Evolutionary conservation across 169 alveolate genomes (phyloP), one percentile per base, ranked within the genome.

Genomic region (Fabrea salina): DNA sequence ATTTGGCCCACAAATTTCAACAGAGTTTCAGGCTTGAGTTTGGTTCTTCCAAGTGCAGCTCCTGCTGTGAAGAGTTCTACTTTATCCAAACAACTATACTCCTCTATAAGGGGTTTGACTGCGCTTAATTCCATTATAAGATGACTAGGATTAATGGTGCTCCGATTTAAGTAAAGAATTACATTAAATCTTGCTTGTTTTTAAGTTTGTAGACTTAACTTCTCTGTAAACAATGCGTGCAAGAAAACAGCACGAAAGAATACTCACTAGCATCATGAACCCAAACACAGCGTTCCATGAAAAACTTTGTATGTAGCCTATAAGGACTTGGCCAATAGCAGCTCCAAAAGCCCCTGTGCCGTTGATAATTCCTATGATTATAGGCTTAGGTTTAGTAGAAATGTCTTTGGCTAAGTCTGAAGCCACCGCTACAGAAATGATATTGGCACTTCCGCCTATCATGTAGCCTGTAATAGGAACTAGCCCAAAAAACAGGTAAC

Each of bases 391-490:
- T 37, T 6, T 66, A 8, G 30, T 51, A 8, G 41, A 41, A 66
- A 33, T 57, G 13, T 11, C 41, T 16, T 57, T 41, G 11, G 74
- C 41, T 8, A 33, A 27, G 22, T 66, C 76, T 3, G 76, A 30
- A 13, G 74, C 32, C 7, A 66, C 49, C 2, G 76, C 76, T 3
- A 49, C 32, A 33, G 76, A 66, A 2, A 66, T 57, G 8, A 66
- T 16, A 30, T 66, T 66, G 6, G 76, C 76, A 8, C 25, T 39
- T 11, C 76, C 76, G 13, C 76, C 49, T 51, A 66, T 32, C 39
- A 66, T 30, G 19, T 33, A 33, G 41, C 76, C 76, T 2, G 54
- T 39, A 8, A 66, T 11, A 3, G 76, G 67, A 8, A 66, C 74
- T 57, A 30, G 32, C 19, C 32, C n/a, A n/a, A 44, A 16, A 11